Conservation (phyloP, 768 basidiomycete genomes). For the Lentinula aciculospora region DNA sequence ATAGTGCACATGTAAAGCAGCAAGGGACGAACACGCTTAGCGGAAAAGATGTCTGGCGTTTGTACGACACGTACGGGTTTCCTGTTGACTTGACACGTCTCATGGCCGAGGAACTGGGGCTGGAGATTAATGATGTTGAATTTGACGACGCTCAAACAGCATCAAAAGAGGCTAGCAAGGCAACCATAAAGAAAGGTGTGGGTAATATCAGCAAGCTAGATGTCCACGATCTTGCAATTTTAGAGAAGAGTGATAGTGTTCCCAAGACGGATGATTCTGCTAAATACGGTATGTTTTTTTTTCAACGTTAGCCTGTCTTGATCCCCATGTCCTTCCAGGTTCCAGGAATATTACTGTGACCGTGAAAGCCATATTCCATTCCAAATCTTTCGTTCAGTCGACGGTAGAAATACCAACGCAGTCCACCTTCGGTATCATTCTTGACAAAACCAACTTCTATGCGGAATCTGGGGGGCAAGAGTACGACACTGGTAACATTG, state of each 20-base stretch:
- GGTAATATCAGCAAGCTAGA: constrained; percentile 81
- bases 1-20: constrained; percentile 62
- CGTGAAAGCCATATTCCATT: constrained; percentile 81
- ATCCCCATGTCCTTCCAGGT: constrained; percentile 34
- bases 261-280: constrained; percentile 90
- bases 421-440: constrained; percentile 73
- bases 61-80: constrained; percentile 99
- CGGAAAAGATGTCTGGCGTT: constrained; percentile 93
- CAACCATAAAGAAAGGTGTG: constrained; percentile 63
- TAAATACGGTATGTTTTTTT: constrained; percentile 67
- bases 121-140: constrained; percentile 80
- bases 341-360: constrained; percentile 71
- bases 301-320: neutral
- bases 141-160: constrained; percentile 85
- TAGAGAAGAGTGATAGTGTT: constrained; percentile 73
- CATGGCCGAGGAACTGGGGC: constrained; percentile 92
- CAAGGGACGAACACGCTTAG: constrained; percentile 60
- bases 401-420: constrained; percentile 63
- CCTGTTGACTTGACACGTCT: constrained; percentile 93
- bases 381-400: constrained; percentile 67
- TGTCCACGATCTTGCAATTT: constrained; percentile 85
- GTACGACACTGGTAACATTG: constrained; percentile 91
- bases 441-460: constrained; percentile 94
- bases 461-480: constrained; percentile 98
- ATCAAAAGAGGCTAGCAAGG: constrained; percentile 91